Base-by-base conservation (phyloP, 2,329 filamentous ascomycete species). In the Phialophora macrospora region DNA sequence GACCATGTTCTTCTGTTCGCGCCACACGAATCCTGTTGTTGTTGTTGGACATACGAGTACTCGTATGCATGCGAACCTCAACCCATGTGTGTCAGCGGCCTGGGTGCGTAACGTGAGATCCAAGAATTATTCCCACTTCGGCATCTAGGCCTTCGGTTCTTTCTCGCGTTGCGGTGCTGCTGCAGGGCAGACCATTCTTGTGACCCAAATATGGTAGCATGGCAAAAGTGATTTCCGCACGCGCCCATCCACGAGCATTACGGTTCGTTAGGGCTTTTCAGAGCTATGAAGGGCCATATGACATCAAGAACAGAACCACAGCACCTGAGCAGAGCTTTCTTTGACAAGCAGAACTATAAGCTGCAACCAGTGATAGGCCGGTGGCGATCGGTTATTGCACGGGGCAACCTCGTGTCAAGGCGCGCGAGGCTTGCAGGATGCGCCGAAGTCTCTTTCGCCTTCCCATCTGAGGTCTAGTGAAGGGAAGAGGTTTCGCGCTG, bases 321-420 rank as follows among this genome's bases (percentile, higher is more conserved):
- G 56, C 11, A 59, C 55, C 17, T 22, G 57, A 56, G 24, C 34
- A 48, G 28, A 28, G 55, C 32, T 52, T 41, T 51, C 55, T 44
- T 34, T 28, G 30, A 52, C 48, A 12, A 17, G 28, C 11, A 60
- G 46, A 20, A 34, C 58, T 26, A 17, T 11, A 24, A 57, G 26
- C 32, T 52, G 17, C 30, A n/a, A 57, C 30, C 32, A 55, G 26
- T 68, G 62, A 65, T 67, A 65, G 67, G 65, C 22, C 60, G 64
- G 56, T 44, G 32, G 44, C 41, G 46, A 57, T 67, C 67, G 67
- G 62, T 67, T 67, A 69, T 69, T 63, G 67, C 67, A 67, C 67
- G 55, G 67, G 67, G 67, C 67, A 69, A 69, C 67, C 65, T 69
- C 56, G 67, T 55, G 64, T 63, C 64, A 69, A 58, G 65, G 55